A percentile compares a stretch with the other conserved stretches of the same genome.
These are phyloP conservation scores for Cryptococcus sp. DNA, from an alignment of 1,284 basidiomycete genomes.

Conservation along the genomic window DNA sequence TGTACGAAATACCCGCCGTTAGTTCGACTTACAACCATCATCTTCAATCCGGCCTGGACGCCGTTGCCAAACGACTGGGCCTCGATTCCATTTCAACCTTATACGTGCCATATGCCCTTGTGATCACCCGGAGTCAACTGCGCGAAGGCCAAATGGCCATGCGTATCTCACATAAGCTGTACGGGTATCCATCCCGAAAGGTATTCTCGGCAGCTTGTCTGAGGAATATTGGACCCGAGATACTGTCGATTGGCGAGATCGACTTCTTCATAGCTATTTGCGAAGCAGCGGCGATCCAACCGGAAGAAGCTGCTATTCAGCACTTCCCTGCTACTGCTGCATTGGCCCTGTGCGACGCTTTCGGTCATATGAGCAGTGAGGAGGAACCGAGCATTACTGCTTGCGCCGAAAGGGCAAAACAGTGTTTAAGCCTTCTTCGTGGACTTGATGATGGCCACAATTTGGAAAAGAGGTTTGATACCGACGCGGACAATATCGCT, in stretches of 20 bases:
- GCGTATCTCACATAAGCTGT: constrained; percentile 65
- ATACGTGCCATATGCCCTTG: constrained; percentile 75
- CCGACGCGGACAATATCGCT: constrained; percentile 7
- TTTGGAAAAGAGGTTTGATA: constrained; percentile 1
- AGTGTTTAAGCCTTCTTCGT: neutral
- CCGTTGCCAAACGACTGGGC: constrained; percentile 69
- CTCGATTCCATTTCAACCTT: constrained; percentile 65
- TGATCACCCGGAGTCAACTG: constrained; percentile 57
- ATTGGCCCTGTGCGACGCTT: constrained; percentile 15
- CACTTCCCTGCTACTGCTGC: constrained; percentile 31
- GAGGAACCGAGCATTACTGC: neutral
- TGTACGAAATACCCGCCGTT: constrained; percentile 69
- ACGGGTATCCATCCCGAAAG: constrained; percentile 37
- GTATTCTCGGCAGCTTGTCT: constrained; percentile 31
- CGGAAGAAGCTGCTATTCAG: constrained; percentile 12
- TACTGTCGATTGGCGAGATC: constrained; percentile 17
- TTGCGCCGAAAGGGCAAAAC: neutral
- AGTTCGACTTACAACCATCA: constrained; percentile 59
- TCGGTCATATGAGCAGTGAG: neutral
- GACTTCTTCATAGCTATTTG: constrained; percentile 31
- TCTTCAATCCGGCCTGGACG: constrained; percentile 65
- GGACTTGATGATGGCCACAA: neutral
- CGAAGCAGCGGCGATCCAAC: constrained; percentile 23
- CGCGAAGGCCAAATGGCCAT: constrained; percentile 59
- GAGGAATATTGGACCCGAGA: constrained; percentile 19